phyloP scores from a whole-genome alignment of 2,329 filamentous ascomycete species.

The Rugonectria rugulosa region DNA sequence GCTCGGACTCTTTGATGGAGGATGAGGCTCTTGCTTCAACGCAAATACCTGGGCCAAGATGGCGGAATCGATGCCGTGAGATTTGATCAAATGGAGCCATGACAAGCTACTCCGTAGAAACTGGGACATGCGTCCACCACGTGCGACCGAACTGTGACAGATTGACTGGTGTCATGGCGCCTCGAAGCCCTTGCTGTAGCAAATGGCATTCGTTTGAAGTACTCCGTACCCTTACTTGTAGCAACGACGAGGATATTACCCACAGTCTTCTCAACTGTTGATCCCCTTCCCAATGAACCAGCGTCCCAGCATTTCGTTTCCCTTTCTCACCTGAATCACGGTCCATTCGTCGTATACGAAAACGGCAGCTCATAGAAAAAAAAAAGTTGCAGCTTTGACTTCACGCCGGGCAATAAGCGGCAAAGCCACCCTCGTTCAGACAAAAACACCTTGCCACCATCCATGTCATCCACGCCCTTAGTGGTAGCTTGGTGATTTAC shows the following conservation, averaged over 20 bases:
- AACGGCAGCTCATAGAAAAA: too few relatives aligned
- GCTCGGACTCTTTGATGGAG: too few relatives aligned
- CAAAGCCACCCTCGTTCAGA: too few relatives aligned
- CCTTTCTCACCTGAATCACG: too few relatives aligned
- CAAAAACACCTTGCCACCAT: neutral
- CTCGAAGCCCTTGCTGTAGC: neutral
- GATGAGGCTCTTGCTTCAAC: too few relatives aligned
- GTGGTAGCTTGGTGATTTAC: too few relatives aligned
- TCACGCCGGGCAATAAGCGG: too few relatives aligned
- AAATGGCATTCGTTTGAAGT: too few relatives aligned
- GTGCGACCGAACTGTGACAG: constrained; percentile 18
- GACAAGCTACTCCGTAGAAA: constrained; percentile 15
- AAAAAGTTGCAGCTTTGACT: too few relatives aligned
- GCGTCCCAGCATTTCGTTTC: too few relatives aligned
- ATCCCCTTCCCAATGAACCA: neutral
- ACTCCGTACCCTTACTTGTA: neutral
- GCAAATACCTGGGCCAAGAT: too few relatives aligned
- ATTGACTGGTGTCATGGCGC: constrained; percentile 18
- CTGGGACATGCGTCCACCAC: constrained; percentile 1
- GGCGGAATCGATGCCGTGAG: neutral
- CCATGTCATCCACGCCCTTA: neutral
- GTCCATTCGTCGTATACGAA: too few relatives aligned
- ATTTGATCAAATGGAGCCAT: neutral
- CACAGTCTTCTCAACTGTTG: neutral
- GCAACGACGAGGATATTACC: neutral